Evolutionary conservation across 2,329 filamentous ascomycete species (phyloP), one percentile per base, ranked within the genome.

Genomic region (Hypocreales sp.): DNA sequence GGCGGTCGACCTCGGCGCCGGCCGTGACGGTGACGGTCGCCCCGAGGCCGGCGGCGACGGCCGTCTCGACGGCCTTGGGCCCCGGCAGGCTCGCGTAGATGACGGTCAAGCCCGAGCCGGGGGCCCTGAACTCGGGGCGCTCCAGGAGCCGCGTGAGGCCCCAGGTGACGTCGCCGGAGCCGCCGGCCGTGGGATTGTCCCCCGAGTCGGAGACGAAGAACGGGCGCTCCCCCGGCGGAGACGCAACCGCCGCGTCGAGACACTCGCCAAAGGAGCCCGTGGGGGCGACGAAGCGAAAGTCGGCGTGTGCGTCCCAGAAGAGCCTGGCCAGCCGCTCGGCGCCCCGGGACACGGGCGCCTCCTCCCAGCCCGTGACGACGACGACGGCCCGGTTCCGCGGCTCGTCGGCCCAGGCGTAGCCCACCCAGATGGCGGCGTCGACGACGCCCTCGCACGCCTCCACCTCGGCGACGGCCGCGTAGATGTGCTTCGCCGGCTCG

Each of bases 151-250:
- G 46, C 0, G 52, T 52, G 5, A 68, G 39, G 0, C 60, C 57
- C 60, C 62, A 67, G 0, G 62, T 65, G 11, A 67, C 56, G 35
- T 67, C 62, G 1, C 64, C 64, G 1, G 62, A 60, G 0, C 62
- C 64, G 5, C 64, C 64, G 2, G 64, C 64, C 0, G 64, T 68
- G 6, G 63, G 64, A 27, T 67, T 67, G 31, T 68, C 64, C 0
- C 63, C 64, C 1, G 62, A 67, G 39, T 67, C 64, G 0, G 62
- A 67, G 30, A 68, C 60, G 38, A 67, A 67, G 33, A 54, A 68
- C 0, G 64, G 64, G 7, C 51, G 50, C 11, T 48, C 42, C 2
- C 40, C 31, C 0, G 56, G 53, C 5, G 37, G 23, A 1, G 40
- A 38, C 8, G 27, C 33, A 7, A 66, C 37, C 0, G 62, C 64